A percentile compares a stretch with the other conserved stretches of the same genome.
phyloP scores from a whole-genome alignment of 192 early-diverging fungal genomes.

The Linnemannia schmuckeri region DNA sequence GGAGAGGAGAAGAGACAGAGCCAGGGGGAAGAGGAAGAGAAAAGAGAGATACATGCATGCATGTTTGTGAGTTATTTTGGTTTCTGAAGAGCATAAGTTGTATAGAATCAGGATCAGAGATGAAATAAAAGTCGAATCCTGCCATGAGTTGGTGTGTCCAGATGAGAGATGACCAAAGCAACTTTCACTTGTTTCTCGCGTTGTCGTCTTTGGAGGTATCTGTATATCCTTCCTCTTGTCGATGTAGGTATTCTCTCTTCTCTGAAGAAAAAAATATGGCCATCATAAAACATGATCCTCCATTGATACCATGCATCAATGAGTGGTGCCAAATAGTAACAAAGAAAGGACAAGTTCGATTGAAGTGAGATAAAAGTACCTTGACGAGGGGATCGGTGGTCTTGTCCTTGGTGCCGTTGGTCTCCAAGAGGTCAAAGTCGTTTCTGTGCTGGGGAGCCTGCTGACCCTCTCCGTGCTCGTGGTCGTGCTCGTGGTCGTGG shows the following conservation, averaged over 20 bases:
- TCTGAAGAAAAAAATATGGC: not conserved
- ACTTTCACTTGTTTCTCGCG: not conserved
- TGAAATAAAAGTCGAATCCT: constrained; percentile 10
- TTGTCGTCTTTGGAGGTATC: not conserved
- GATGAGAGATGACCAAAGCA: not conserved
- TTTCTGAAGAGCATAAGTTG: not conserved
- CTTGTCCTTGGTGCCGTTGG: constrained; percentile 57
- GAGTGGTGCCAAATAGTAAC: not conserved
- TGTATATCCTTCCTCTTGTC: too few species aligned
- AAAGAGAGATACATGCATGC: not conserved
- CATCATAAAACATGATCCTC: not conserved
- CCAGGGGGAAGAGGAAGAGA: not conserved
- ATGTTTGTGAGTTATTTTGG: constrained; percentile 1
- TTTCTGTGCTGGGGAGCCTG: constrained; percentile 32
- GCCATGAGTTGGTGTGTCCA: not conserved
- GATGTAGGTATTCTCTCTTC: too few species aligned
- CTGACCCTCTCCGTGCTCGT: constrained; percentile 17
- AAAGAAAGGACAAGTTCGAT: not conserved
- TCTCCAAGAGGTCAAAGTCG: constrained; percentile 65
- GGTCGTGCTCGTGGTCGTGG: constrained; percentile 46
- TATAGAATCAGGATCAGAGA: not conserved
- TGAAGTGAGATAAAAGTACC: constrained; percentile 6
- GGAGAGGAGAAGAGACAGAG: not conserved
- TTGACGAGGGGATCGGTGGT: constrained; percentile 64
- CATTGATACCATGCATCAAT: not conserved